Conservation (phyloP, 495 filamentous ascomycete genomes). For the Xylaria cubensis region DNA sequence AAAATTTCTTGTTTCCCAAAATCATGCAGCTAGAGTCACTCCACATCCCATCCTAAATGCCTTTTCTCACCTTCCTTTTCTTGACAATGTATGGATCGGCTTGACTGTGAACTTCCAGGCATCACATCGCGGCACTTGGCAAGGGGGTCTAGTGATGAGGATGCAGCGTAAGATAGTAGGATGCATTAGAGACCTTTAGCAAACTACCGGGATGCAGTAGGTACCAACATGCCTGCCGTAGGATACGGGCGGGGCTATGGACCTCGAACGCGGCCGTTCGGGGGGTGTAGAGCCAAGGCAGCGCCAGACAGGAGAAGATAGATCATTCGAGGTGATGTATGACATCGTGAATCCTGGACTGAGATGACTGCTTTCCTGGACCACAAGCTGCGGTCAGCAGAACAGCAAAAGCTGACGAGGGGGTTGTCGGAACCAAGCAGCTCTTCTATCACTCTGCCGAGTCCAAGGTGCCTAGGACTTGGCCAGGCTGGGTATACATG, state of each 20-base stretch:
- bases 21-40: conserved; percentile 7
- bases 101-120: background rate
- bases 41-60: conserved; percentile 8
- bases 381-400: conserved; percentile 24
- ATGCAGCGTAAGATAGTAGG: background rate
- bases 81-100: conserved; percentile 9
- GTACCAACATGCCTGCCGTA: conserved; percentile 13
- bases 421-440: conserved; percentile 1
- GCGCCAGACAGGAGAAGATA: background rate
- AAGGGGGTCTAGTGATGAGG: background rate
- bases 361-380: conserved; percentile 2
- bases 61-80: conserved; percentile 23
- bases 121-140: conserved; percentile 20
- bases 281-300: conserved; percentile 11
- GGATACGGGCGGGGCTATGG: background rate
- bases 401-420: conserved; percentile 12
- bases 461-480: background rate
- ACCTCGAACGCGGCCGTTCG: background rate
- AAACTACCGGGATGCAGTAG: conserved; percentile 8
- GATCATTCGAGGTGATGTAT: background rate
- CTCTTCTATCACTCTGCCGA: background rate
- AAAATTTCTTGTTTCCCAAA: background rate
- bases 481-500: conserved; percentile 7
- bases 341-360: background rate
- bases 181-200: background rate